Evolutionary conservation across 176 grass and related monocot species (phyloP).

Genomic region (Aegilops bicornis): DNA sequence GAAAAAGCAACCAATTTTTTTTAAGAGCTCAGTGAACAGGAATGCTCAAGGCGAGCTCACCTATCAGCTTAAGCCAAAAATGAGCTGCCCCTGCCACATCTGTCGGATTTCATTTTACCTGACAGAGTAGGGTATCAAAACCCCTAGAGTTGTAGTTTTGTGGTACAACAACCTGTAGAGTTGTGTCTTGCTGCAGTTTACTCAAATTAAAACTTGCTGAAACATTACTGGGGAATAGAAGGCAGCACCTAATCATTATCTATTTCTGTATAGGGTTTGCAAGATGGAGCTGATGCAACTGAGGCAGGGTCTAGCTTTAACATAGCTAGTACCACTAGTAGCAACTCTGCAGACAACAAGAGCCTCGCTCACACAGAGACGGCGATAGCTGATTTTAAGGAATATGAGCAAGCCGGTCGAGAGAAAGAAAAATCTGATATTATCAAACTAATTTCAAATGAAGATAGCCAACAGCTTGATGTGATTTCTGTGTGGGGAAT

Average conservation of each 20-base stretch:
- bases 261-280: slow-evolving; percentile 1
- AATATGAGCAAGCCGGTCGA: neutral
- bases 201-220: neutral
- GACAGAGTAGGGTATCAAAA: no score
- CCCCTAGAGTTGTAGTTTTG: no score
- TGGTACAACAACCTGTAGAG: neutral
- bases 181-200: neutral
- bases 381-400: neutral
- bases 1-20: neutral
- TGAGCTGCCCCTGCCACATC: neutral
- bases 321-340: neutral
- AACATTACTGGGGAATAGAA: neutral
- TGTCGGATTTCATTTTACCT: neutral
- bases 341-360: slow-evolving; percentile 9
- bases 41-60: neutral
- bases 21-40: neutral
- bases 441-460: slow-evolving; percentile 22
- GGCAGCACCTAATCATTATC: neutral
- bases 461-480: slow-evolving; percentile 5
- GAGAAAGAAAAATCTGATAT: slow-evolving; percentile 18
- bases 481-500: slow-evolving; percentile 15
- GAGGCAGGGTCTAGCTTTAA: slow-evolving; percentile 1
- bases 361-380: neutral
- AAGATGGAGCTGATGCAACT: slow-evolving; percentile 10
- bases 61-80: neutral